Conservation (phyloP, 1,139 yeast species). For the Hansenula sp. region DNA sequence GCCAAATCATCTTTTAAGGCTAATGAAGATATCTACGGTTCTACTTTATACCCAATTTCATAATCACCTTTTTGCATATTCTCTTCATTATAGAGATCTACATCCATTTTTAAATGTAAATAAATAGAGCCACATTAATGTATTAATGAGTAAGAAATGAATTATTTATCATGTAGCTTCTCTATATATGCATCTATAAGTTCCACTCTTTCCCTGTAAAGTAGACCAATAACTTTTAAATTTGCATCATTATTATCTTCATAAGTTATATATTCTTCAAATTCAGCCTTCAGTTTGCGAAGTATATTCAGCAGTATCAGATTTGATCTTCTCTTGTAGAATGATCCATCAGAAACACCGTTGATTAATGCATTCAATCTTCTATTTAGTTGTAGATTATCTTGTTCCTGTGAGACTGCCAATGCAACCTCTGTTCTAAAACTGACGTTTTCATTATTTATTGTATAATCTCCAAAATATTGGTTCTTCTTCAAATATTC, state of each 20-base stretch:
- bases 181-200: conserved; percentile 18
- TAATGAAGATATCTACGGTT: too few species aligned
- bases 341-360: conserved; percentile 43
- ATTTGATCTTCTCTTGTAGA: conserved; percentile 30
- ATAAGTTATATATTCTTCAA: conserved; percentile 20
- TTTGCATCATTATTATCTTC: conserved; percentile 12
- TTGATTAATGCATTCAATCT: conserved; percentile 25
- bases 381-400: conserved; percentile 21
- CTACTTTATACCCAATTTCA: too few species aligned
- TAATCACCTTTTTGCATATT: too few species aligned
- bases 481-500: conserved; percentile 46
- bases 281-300: conserved; percentile 24
- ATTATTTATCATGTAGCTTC: background rate
- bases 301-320: conserved; percentile 33
- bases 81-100: too few species aligned
- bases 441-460: conserved; percentile 49
- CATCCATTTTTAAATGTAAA: too few species aligned
- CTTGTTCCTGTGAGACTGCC: conserved; percentile 50
- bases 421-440: conserved; percentile 75
- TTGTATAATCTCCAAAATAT: conserved; percentile 72
- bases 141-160: too few species aligned
- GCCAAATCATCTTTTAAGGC: too few species aligned
- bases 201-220: conserved; percentile 16
- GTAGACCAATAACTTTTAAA: conserved; percentile 11
- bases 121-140: too few species aligned